Evolutionary conservation across 2,329 filamentous ascomycete genomes (phyloP).

Genomic region (Eutypa lata): DNA sequence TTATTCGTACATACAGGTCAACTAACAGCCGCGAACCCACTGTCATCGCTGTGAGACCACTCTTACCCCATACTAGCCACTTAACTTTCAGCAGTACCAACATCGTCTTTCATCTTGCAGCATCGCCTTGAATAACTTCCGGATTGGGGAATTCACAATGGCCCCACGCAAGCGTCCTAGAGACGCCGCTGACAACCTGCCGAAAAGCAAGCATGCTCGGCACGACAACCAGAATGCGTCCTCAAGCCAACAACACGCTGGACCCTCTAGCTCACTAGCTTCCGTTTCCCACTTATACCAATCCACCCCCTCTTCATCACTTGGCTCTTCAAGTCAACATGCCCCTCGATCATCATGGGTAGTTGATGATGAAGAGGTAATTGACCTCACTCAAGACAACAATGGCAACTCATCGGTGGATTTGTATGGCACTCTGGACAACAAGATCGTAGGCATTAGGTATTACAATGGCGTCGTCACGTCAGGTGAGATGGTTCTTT

Average conservation of each 20-base stretch:
- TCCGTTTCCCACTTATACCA: slow-evolving; percentile 5
- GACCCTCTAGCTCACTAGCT: slow-evolving; percentile 4
- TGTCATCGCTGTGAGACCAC: background rate
- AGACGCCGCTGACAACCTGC: slow-evolving; percentile 1
- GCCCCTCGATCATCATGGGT: slow-evolving; percentile 11
- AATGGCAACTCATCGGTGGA: slow-evolving; percentile 35
- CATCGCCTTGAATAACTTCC: background rate
- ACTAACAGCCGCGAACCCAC: background rate
- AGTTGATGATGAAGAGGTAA: slow-evolving; percentile 27
- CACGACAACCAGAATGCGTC: slow-evolving; percentile 5
- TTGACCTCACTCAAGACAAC: slow-evolving; percentile 43
- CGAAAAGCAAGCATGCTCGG: slow-evolving; percentile 14
- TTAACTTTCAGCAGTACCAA: too few relatives aligned
- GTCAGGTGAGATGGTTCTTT: slow-evolving; percentile 54
- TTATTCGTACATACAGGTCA: background rate
- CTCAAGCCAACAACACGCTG: slow-evolving; percentile 10
- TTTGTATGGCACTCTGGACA: slow-evolving; percentile 45
- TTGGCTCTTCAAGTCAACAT: slow-evolving; percentile 8
- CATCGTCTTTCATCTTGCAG: background rate
- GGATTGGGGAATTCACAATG: background rate
- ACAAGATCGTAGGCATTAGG: slow-evolving; percentile 54
- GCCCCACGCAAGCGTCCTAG: background rate
- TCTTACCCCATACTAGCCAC: background rate
- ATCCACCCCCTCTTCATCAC: slow-evolving; percentile 14
- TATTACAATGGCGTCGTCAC: slow-evolving; percentile 58